A percentile compares a stretch with the other conserved stretches of the same genome.
Evolutionary conservation across 2,329 filamentous ascomycete species (phyloP).

Genomic region (Aspergillus uvarum): DNA sequence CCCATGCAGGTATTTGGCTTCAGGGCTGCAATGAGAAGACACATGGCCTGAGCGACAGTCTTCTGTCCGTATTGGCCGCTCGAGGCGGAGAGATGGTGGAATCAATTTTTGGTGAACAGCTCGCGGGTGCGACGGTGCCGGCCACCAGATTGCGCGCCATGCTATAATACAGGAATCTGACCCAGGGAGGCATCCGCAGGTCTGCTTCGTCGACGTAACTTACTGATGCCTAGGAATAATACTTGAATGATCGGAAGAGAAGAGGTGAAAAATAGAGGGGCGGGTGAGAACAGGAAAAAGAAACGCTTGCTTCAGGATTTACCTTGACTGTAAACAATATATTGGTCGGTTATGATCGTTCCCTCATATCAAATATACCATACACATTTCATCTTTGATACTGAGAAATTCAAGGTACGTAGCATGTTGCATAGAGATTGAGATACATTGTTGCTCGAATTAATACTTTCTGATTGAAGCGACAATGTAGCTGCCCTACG

Average conservation of each 20-base stretch:
- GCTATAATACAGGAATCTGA: conserved; percentile 24
- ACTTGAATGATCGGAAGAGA: neutral
- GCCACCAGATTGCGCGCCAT: conserved; percentile 35
- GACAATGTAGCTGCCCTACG: too few relatives aligned
- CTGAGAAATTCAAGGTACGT: neutral
- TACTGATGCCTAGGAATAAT: neutral
- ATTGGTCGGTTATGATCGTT: neutral
- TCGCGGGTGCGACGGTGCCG: conserved; percentile 32
- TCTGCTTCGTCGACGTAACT: neutral
- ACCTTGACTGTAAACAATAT: neutral
- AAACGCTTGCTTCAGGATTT: neutral
- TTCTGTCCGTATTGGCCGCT: conserved; percentile 74
- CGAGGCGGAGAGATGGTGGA: conserved; percentile 75
- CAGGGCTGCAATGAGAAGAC: conserved; percentile 93
- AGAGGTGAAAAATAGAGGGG: neutral
- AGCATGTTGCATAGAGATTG: too few relatives aligned
- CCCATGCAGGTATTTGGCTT: conserved; percentile 79
- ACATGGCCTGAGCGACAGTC: conserved; percentile 81
- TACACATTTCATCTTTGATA: neutral
- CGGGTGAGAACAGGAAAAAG: neutral
- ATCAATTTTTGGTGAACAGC: conserved; percentile 63
- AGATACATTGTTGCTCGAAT: too few relatives aligned
- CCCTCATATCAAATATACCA: neutral
- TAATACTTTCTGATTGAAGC: too few relatives aligned
- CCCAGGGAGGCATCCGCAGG: neutral